Evolutionary conservation across 108 stramenopile species (phyloP), one percentile per base, ranked within the genome.

Genomic region (Mediolabrus comicus): DNA sequence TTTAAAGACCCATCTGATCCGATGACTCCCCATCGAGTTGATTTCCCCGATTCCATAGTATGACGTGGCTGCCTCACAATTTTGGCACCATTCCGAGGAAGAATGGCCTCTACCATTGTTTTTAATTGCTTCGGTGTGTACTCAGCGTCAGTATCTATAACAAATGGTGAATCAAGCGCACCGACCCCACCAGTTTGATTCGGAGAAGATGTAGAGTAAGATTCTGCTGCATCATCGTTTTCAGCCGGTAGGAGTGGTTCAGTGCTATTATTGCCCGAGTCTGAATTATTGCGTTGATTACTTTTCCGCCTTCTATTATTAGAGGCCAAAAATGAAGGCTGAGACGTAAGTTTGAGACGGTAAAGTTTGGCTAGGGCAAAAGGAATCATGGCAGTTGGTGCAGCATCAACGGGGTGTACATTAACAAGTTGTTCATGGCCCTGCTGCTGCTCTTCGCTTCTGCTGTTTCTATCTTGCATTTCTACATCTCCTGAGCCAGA

Each of bases 1-100:
- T 90, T 94, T 4, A 88, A 83, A 2, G 68, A 71, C 0, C 89
- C 87, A 71, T 85, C 75, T 19, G 88, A 75, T 51, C 90, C 89
- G 9, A 84, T 72, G 22, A 80, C 54, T 10, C 57, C 69, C 19
- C 75, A 80, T 39, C 74, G 34, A 24, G 67, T 67, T 29, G 62
- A 51, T 29, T 57, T 75, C 32, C 63, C 74, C 25, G 67, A 41
- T 22, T 72, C 65, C 24, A 73, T 35, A 8, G 71, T 39, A 53
- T 66, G 77, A 25, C 66, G 71, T 19, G 77, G 65, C 46, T 72
- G 77, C 39, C 67, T 78, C 1, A 78, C 71, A 14, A 78, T 73
- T 33, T 60, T 72, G 55, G 72, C 77, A 36, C 77, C 77, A 39
- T 78, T 78, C 14, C 38, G 36, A 2, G 77, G 77, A 59, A 78